Evolutionary conservation across 208 protist genomes (phyloP), one percentile per base, ranked within the genome.

Genomic region (Leishmania tarentolae): DNA sequence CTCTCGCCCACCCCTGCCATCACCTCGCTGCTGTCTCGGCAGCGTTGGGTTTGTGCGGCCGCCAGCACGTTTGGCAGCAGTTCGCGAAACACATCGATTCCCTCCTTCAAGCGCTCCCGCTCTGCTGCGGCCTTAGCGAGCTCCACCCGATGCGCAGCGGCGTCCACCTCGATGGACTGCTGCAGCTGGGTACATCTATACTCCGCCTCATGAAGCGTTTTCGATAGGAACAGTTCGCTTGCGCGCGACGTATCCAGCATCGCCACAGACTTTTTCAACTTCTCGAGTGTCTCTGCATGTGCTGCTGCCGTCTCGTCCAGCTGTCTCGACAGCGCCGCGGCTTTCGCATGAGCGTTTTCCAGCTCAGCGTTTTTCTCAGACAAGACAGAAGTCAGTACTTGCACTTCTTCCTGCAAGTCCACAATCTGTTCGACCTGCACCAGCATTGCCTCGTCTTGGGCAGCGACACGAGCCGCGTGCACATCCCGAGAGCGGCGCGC

Each of bases 191-290:
- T 86, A 40, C 89, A 80, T 53, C 88, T 82, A 57, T 93, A 79
- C 79, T 93, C 88, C 21, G 74, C 65, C 1, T 75, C 75, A 52
- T 88, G 80, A 0, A 93, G 61, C 7, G 76, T 44, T 9, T 77
- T 46, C 8, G 91, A 72, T 1, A 88, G 82, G 4, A 84, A 63
- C 47, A 78, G 79, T 74, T 93, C 89, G 3, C 78, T 77, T 28
- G 88, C 80, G 3, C 85, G 87, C 35, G 91, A 80, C 4, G 82
- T 69, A 66, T 91, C 89, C 19, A 93, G 84, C 24, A 88, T 73
- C 5, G 44, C 70, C 15, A 88, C 81, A 69, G 91, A 90, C 59
- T 92, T 83, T 74, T 93, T 89, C 66, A 95, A 59, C 71, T 91
- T 80, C 78, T 86, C 80, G 56, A 91, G 78, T 0, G 81, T 88